Evolutionary conservation across 192 early-diverging fungal genomes (phyloP).

Genomic region (Entophlyctis helioformis): DNA sequence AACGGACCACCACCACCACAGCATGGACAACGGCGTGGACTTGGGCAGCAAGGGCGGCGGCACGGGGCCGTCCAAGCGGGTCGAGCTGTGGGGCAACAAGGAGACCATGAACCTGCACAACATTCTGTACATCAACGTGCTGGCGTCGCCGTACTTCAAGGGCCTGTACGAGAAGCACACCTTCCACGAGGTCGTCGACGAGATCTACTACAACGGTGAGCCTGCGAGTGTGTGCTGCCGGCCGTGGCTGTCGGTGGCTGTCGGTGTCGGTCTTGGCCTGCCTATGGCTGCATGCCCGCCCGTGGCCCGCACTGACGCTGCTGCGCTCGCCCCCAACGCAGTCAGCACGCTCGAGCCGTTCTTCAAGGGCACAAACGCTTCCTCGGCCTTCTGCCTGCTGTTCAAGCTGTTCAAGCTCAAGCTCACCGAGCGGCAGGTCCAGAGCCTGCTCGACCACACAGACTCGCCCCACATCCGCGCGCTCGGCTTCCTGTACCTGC

Average conservation of each 20-base stretch:
- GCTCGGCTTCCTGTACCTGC: conserved; percentile 67
- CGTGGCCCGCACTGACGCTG: too few species aligned
- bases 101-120: conserved; percentile 74
- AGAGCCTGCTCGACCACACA: conserved; percentile 58
- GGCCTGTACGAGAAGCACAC: conserved; percentile 59
- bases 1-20: too few species aligned
- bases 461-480: conserved; percentile 71
- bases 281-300: too few species aligned
- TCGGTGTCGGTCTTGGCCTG: too few species aligned
- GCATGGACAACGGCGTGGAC: too few species aligned
- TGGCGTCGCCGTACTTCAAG: conserved; percentile 64
- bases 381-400: conserved; percentile 71
- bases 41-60: too few species aligned
- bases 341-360: conserved; percentile 80
- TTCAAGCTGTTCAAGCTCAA: conserved; percentile 74
- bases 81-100: conserved; percentile 64
- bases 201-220: conserved; percentile 57
- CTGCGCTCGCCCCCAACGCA: too few species aligned
- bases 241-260: too few species aligned
- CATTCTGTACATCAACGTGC: conserved; percentile 33
- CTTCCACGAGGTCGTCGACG: conserved; percentile 65
- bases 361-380: conserved; percentile 62
- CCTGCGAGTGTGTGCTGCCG: too few species aligned
- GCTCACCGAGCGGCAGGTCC: conserved; percentile 64
- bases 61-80: conserved; percentile 4